phyloP scores from a whole-genome alignment of 2,329 filamentous ascomycete genomes.

The Neonectria coccinea region DNA sequence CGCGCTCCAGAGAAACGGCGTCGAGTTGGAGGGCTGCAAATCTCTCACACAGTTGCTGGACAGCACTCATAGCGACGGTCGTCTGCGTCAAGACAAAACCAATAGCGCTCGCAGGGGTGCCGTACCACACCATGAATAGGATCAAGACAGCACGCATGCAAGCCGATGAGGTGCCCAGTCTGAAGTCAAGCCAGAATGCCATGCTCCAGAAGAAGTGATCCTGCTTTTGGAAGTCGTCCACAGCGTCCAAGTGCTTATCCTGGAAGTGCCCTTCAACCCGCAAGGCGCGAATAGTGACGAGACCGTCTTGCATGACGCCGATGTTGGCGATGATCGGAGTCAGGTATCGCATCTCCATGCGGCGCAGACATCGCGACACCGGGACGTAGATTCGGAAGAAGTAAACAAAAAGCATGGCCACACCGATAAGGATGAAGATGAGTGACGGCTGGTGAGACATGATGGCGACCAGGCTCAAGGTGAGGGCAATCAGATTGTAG shows the following conservation, averaged over 20 bases:
- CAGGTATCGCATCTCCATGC: constrained; percentile 89
- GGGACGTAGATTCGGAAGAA: constrained; percentile 84
- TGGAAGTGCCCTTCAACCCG: constrained; percentile 84
- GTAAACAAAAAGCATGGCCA: constrained; percentile 76
- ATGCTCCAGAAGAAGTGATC: constrained; percentile 96
- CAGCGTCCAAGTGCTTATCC: constrained; percentile 80
- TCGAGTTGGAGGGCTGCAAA: constrained; percentile 92
- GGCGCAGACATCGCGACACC: constrained; percentile 82
- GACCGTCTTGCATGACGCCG: constrained; percentile 84
- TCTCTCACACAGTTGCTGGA: constrained; percentile 73
- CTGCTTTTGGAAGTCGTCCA: constrained; percentile 92
- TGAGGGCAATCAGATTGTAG: constrained; percentile 77
- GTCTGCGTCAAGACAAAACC: constrained; percentile 81
- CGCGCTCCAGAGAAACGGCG: constrained; percentile 89
- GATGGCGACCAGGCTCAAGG: constrained; percentile 81
- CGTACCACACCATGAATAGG: constrained; percentile 77
- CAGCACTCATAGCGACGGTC: constrained; percentile 51
- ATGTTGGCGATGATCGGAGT: constrained; percentile 94
- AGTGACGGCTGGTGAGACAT: constrained; percentile 82
- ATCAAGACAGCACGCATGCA: constrained; percentile 80
- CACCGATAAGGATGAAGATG: constrained; percentile 74
- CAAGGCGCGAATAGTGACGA: constrained; percentile 89
- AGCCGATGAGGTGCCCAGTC: constrained; percentile 73
- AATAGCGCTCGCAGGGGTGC: constrained; percentile 81
- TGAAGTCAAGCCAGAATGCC: constrained; percentile 85